phyloP scores from a whole-genome alignment of 1,284 basidiomycete species.

The Mycena sp. region DNA sequence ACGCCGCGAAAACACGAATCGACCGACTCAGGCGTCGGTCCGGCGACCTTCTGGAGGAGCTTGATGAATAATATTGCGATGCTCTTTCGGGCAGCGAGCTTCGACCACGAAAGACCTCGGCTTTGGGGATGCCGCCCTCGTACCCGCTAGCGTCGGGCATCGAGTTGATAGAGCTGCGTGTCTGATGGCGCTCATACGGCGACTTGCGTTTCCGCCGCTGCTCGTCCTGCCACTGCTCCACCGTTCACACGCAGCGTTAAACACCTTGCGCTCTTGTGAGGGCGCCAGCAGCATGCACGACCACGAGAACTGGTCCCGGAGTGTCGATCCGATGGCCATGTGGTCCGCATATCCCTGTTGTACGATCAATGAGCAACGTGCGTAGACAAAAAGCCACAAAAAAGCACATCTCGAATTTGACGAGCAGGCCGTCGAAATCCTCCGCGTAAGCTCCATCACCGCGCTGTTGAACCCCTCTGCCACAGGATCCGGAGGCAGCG shows the following conservation, averaged over 20 bases:
- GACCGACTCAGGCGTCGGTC: constrained; percentile 58
- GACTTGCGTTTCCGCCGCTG: constrained; percentile 30
- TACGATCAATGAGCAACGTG: constrained; percentile 2
- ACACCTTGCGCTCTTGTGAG: constrained; percentile 59
- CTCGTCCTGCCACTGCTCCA: constrained; percentile 56
- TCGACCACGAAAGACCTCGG: constrained; percentile 24
- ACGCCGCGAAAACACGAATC: constrained; percentile 65
- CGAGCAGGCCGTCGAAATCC: constrained; percentile 65
- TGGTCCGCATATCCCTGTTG: constrained; percentile 70
- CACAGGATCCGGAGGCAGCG: constrained; percentile 11
- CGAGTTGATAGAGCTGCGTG: constrained; percentile 20
- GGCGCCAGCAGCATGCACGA: constrained; percentile 44
- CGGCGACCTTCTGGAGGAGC: constrained; percentile 31
- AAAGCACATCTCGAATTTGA: constrained; percentile 69
- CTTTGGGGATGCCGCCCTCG: not conserved
- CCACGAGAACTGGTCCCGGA: constrained; percentile 62
- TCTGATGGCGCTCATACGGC: constrained; percentile 15
- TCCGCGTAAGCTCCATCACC: constrained; percentile 58
- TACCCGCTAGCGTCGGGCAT: not conserved
- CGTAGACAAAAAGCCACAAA: constrained; percentile 40
- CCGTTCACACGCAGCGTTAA: constrained; percentile 61
- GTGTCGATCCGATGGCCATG: constrained; percentile 54
- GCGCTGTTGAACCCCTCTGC: constrained; percentile 44
- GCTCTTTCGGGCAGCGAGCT: constrained; percentile 15
- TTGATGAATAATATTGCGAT: constrained; percentile 9